These are phyloP conservation scores for Passiflora organensis DNA, from an alignment of 345 rosid genomes.

Conservation along the genomic window DNA sequence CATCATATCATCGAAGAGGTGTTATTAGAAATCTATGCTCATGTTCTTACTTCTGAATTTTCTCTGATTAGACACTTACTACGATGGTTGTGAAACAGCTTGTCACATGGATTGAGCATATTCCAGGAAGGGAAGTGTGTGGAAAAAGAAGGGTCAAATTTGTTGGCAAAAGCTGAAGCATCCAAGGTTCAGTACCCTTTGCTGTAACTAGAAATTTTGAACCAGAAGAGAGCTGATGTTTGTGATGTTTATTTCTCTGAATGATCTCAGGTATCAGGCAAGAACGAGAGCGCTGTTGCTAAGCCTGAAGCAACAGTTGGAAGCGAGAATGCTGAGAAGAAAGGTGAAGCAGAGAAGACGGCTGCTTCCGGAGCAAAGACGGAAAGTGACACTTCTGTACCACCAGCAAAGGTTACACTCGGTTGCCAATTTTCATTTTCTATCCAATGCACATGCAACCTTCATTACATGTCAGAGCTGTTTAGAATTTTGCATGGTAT, in stretches of 20 bases:
- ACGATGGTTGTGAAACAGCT: constrained; percentile 35
- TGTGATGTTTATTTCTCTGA: not conserved
- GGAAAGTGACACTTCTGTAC: constrained; percentile 28
- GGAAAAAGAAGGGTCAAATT: constrained; percentile 43
- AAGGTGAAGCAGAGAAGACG: constrained; percentile 40
- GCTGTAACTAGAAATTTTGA: not conserved
- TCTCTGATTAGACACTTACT: constrained; percentile 7
- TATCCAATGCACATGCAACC: too few species aligned
- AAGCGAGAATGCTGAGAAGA: constrained; percentile 29
- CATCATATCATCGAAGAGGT: constrained; percentile 75
- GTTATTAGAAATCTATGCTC: not conserved
- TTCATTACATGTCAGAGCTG: not conserved
- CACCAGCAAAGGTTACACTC: constrained; percentile 46
- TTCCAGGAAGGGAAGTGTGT: constrained; percentile 65
- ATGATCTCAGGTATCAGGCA: constrained; percentile 36
- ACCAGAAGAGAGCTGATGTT: not conserved
- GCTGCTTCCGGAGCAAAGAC: constrained; percentile 32
- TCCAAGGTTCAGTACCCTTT: constrained; percentile 29
- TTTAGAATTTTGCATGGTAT: not conserved
- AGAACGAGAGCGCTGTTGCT: constrained; percentile 15
- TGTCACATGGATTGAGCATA: constrained; percentile 76
- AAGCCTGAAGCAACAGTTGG: constrained; percentile 42
- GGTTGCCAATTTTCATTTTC: constrained; percentile 5
- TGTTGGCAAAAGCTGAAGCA: constrained; percentile 42
- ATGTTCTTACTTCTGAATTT: not conserved